These are phyloP conservation scores for Verticillium albo-atrum DNA, from an alignment of 2,329 filamentous ascomycete species.

Conservation along the genomic window DNA sequence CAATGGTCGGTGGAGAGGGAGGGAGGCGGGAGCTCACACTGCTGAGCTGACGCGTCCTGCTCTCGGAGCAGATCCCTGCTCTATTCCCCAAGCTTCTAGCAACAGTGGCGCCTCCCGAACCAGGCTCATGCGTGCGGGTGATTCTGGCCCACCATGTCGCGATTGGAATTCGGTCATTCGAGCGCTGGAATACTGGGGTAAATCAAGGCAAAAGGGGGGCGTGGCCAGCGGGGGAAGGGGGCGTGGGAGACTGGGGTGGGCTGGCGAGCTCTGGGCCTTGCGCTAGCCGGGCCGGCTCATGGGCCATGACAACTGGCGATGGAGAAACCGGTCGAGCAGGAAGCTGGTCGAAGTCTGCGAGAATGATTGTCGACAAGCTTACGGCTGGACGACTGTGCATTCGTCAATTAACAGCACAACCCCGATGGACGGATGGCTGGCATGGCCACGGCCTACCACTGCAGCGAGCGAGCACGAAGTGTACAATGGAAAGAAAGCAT, in stretches of 20 bases:
- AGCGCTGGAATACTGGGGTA: background rate
- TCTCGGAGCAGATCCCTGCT: background rate
- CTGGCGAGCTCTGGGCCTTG: slow-evolving; percentile 8
- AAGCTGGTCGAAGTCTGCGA: background rate
- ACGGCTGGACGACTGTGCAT: background rate
- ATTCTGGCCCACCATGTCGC: background rate
- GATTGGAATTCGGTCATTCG: background rate
- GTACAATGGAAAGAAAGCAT: background rate
- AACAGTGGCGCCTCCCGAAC: background rate
- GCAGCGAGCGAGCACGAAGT: background rate
- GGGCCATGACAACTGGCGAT: background rate
- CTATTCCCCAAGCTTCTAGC: background rate
- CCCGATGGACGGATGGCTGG: background rate
- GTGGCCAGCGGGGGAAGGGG: no score
- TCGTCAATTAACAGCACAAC: background rate
- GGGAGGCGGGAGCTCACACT: background rate
- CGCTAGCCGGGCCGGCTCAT: background rate
- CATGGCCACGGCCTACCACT: background rate
- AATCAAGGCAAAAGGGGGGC: background rate
- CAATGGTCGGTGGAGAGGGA: background rate
- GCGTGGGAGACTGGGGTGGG: background rate
- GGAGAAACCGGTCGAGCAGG: background rate
- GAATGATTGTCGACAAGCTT: background rate
- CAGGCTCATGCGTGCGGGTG: background rate
- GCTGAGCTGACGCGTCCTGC: background rate